These are phyloP conservation scores for Boletus albobrunnescens DNA, from an alignment of 1,284 basidiomycete genomes.

Conservation along the genomic window DNA sequence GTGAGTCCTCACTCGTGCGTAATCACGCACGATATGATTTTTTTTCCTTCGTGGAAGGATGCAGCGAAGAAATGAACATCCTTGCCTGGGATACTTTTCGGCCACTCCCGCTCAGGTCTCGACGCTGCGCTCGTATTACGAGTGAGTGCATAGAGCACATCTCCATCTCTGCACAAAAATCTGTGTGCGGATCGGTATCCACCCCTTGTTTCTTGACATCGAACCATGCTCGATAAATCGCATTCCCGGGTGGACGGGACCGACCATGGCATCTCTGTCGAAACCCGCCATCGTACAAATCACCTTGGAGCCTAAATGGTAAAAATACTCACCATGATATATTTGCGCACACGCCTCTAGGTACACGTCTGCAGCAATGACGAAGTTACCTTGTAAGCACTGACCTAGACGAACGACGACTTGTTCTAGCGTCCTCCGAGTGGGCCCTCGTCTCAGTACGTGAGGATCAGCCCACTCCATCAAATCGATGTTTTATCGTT, in stretches of 20 bases:
- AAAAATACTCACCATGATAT: conserved; percentile 23
- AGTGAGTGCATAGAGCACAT: conserved; percentile 26
- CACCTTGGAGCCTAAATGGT: not conserved
- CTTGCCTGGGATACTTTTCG: conserved; percentile 11
- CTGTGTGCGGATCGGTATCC: conserved; percentile 24
- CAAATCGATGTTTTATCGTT: too few relatives aligned
- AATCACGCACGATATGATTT: conserved; percentile 27
- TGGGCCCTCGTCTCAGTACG: too few relatives aligned
- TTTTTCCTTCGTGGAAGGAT: conserved; percentile 19
- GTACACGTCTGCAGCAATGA: conserved; percentile 33
- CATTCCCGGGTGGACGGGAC: conserved; percentile 30
- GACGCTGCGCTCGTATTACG: conserved; percentile 5
- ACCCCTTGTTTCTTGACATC: conserved; percentile 23
- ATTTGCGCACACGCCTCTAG: conserved; percentile 24
- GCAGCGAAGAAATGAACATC: conserved; percentile 28
- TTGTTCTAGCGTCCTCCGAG: conserved; percentile 21
- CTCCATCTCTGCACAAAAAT: conserved; percentile 22
- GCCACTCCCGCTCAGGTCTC: not conserved
- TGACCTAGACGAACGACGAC: conserved; percentile 24
- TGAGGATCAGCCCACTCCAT: too few relatives aligned
- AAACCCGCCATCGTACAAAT: not conserved
- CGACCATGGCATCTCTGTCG: conserved; percentile 28
- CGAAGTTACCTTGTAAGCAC: conserved; percentile 25
- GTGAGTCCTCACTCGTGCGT: conserved; percentile 17
- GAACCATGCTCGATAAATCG: conserved; percentile 32